Base-by-base conservation (phyloP, 352 stramenopile species). In the Phytophthora europaea region DNA sequence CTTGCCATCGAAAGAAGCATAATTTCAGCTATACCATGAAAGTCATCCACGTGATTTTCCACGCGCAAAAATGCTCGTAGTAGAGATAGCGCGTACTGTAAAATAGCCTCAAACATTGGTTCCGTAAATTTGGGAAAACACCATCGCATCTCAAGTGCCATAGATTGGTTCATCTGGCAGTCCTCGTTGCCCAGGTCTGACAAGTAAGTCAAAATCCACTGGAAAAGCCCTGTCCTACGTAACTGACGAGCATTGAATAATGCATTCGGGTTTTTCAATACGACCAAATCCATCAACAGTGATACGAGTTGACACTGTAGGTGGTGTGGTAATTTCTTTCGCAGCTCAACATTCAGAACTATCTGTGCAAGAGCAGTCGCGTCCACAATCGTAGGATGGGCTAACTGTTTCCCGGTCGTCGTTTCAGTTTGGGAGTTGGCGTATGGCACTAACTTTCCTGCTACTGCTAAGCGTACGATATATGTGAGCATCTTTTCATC, bases 241-340 rank as follows among this genome's bases (percentile, higher is more conserved):
- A 95, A 36, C 52, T 94, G 88, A 2, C 88, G 81, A 1, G 80
- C 85, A 59, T 95, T 95, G 60, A 95, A 95, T 13, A 95, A 66
- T 10, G 87, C 76, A 36, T 95, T 95, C 3, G 85, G 83, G 58
- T 95, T 95, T 6, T 69, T 65, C 0, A 61, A 20, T 12, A 83
- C 73, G 7, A 95, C 56, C 4, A 85, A 69, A n/a, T 80, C 66
- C 45, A 83, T 75, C 5, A 95, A 74, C 6, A 82, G 67, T 8
- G 67, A 36, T 20, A 95, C 63, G 1, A 95, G 55, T 23, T 89
- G 80, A 13, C 87, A 80, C 61, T 94, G 85, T 6, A 89, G 65
- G 33, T 69, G 55, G 33, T 80, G 61, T 16, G 74, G 64, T 13
- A 95, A 52, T 20, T 70, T 62, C 28, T 71, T 78, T 1, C 82